Percentiles rank a stretch among this genome's conserved stretches.
phyloP scores from a whole-genome alignment of 257 asterid genomes.

The Solanum pennellii region DNA sequence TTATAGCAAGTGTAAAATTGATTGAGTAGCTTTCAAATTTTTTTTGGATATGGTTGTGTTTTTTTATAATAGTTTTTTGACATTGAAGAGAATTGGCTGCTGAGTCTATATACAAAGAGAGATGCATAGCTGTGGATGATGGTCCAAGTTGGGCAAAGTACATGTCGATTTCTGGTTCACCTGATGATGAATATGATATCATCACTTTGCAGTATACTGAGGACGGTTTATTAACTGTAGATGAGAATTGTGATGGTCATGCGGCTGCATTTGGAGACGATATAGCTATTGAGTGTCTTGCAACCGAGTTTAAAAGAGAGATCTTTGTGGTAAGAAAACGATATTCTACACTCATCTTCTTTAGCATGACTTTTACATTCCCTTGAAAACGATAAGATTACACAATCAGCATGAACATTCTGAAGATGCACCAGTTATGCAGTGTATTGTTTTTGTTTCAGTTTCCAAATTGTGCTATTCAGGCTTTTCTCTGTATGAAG shows the following conservation, averaged over 20 bases:
- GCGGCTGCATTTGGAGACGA: constrained; percentile 98
- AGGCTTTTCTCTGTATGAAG: background rate
- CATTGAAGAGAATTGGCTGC: constrained; percentile 78
- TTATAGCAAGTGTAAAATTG: background rate
- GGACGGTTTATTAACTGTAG: constrained; percentile 80
- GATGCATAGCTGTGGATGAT: constrained; percentile 74
- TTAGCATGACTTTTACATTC: background rate
- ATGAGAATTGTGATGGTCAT: constrained; percentile 74
- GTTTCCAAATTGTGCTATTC: background rate
- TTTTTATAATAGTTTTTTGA: constrained; percentile 18
- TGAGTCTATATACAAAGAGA: constrained; percentile 84
- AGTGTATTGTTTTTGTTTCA: background rate
- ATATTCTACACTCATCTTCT: background rate
- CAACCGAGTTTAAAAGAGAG: constrained; percentile 88
- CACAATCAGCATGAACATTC: background rate
- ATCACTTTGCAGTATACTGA: constrained; percentile 82
- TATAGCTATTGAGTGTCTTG: constrained; percentile 92
- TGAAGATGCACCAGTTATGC: background rate
- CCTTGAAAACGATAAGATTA: background rate
- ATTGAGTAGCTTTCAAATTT: background rate
- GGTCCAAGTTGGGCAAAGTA: constrained; percentile 94
- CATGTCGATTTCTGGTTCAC: constrained; percentile 79
- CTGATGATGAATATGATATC: constrained; percentile 84
- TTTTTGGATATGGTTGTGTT: background rate
- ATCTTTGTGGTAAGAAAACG: constrained; percentile 69